Conservation (phyloP, 2,329 filamentous ascomycete species). For the Rutstroemia sp. region DNA sequence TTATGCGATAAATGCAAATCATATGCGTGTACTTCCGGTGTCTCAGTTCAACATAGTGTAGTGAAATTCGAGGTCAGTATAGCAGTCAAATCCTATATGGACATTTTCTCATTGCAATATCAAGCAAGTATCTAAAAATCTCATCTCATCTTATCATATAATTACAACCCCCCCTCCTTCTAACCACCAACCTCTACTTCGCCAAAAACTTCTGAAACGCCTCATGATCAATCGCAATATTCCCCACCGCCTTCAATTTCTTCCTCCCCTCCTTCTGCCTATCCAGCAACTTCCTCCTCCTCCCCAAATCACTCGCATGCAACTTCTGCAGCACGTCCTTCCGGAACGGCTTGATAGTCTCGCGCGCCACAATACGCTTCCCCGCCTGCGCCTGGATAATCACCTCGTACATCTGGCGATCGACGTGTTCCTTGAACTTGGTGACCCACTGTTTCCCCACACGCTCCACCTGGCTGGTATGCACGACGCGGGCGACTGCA, state of each 20-base stretch:
- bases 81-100: too few relatives aligned
- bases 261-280: conserved; percentile 96
- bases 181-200: conserved; percentile 43
- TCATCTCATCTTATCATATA: too few relatives aligned
- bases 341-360: conserved; percentile 92
- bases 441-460: conserved; percentile 82
- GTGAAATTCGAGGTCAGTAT: too few relatives aligned
- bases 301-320: conserved; percentile 79
- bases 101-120: too few relatives aligned
- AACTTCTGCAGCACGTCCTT: conserved; percentile 93
- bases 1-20: not conserved
- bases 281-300: conserved; percentile 81
- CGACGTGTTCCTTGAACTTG: conserved; percentile 95
- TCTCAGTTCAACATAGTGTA: too few relatives aligned
- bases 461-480: conserved; percentile 71
- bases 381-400: conserved; percentile 89
- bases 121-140: too few relatives aligned
- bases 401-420: conserved; percentile 94
- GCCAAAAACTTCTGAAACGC: conserved; percentile 92
- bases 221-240: conserved; percentile 92
- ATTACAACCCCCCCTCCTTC: too few relatives aligned
- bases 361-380: conserved; percentile 74
- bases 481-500: conserved; percentile 85
- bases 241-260: conserved; percentile 74
- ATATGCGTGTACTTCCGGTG: too few relatives aligned